phyloP scores from a whole-genome alignment of 345 rosid genomes.

The Dimocarpus longan region DNA sequence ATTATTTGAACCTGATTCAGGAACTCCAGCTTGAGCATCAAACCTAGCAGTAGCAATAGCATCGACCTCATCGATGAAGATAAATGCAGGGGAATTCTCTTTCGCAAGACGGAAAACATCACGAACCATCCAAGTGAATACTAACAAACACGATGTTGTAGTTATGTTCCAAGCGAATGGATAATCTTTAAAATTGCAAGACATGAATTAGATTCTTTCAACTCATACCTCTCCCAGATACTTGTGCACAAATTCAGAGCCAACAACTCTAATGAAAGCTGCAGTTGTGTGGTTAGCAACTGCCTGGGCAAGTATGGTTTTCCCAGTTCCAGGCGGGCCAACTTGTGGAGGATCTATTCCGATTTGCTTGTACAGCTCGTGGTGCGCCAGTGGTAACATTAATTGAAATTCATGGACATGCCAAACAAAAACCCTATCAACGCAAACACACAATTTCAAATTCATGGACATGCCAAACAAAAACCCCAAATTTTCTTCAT shows the following conservation, averaged over 20 bases:
- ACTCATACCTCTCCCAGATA: constrained; percentile 88
- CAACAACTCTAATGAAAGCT: constrained; percentile 97
- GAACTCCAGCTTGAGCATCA: constrained; percentile 99
- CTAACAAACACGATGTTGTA: neutral
- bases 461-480: too few species aligned
- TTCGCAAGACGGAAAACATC: constrained; percentile 99
- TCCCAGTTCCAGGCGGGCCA: constrained; percentile 98
- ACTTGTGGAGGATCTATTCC: constrained; percentile 99
- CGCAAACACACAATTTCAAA: too few species aligned
- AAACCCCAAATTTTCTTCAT: too few species aligned
- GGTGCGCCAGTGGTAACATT: constrained; percentile 92
- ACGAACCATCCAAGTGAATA: constrained; percentile 70
- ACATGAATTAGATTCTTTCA: neutral
- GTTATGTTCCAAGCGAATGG: neutral
- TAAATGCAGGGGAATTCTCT: constrained; percentile 98
- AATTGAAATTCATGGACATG: too few species aligned
- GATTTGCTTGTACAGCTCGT: constrained; percentile 91
- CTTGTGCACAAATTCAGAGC: constrained; percentile 97
- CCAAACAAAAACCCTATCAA: too few species aligned
- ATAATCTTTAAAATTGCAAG: neutral
- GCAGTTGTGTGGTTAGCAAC: constrained; percentile 98
- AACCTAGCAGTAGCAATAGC: constrained; percentile 99
- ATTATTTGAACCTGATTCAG: constrained; percentile 70
- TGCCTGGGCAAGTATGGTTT: constrained; percentile 98
- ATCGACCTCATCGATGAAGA: constrained; percentile 97